phyloP scores from a whole-genome alignment of 768 basidiomycete genomes.

The Tricholoma bakamatsutake region DNA sequence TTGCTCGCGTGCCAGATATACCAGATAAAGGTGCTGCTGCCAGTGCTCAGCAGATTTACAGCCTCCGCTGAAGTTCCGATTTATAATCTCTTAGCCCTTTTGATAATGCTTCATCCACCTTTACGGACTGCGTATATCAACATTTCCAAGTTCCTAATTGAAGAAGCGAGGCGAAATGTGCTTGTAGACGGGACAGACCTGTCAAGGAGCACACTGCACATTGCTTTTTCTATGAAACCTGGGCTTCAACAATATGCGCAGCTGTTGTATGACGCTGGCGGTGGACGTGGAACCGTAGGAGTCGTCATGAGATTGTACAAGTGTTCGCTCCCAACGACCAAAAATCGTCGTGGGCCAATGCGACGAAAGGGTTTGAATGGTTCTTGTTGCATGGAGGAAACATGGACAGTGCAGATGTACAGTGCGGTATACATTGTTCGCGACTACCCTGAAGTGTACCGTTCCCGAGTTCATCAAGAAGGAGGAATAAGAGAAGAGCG shows the following conservation, averaged over 20 bases:
- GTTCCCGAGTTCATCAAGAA: constrained; percentile 13
- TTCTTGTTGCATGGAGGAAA: constrained; percentile 38
- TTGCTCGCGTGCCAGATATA: constrained; percentile 13
- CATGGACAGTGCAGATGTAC: constrained; percentile 16
- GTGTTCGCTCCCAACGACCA: constrained; percentile 21
- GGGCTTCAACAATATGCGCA: constrained; percentile 36
- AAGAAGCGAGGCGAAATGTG: constrained; percentile 25
- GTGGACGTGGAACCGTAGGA: constrained; percentile 32
- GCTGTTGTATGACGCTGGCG: constrained; percentile 36
- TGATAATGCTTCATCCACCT: constrained; percentile 20
- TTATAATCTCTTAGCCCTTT: constrained; percentile 31
- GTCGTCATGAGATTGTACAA: constrained; percentile 33
- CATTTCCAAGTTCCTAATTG: constrained; percentile 29
- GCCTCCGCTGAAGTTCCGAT: constrained; percentile 31
- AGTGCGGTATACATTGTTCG: constrained; percentile 19
- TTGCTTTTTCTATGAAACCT: constrained; percentile 36
- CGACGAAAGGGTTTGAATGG: constrained; percentile 28
- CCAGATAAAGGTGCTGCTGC: constrained; percentile 15
- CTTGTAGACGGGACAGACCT: constrained; percentile 33
- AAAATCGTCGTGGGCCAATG: constrained; percentile 15
- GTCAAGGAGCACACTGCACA: constrained; percentile 37
- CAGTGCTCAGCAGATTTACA: constrained; percentile 26
- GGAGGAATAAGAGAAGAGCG: constrained; percentile 27
- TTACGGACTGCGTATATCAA: constrained; percentile 18
- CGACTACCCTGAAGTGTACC: neutral